Evolutionary conservation across 805 yeast species (phyloP).

Genomic region (Zygotorulaspora sp.): DNA sequence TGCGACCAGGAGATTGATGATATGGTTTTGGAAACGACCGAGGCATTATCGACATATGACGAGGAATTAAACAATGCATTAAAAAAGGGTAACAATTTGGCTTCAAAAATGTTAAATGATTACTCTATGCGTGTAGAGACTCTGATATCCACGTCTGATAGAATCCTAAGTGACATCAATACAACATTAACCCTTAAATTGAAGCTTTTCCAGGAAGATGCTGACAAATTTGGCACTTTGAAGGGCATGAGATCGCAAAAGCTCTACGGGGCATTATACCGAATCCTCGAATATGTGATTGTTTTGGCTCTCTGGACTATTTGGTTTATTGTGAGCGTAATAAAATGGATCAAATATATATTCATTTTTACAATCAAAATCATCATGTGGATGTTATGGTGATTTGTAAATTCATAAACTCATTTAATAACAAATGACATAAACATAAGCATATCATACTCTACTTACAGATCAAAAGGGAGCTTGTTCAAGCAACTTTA

Average conservation of each 20-base stretch:
- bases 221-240: conserved; percentile 28
- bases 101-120: conserved; percentile 29
- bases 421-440: background rate
- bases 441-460: no score
- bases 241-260: conserved; percentile 25
- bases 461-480: no score
- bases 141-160: conserved; percentile 56
- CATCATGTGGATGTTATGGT: conserved; percentile 29
- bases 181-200: conserved; percentile 64
- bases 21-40: conserved; percentile 17
- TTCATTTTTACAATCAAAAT: conserved; percentile 17
- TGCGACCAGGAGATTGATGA: conserved; percentile 17
- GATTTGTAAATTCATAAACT: background rate
- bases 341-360: conserved; percentile 18
- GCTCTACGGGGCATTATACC: conserved; percentile 22
- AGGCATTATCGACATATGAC: conserved; percentile 22
- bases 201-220: conserved; percentile 33
- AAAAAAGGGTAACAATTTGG: conserved; percentile 32
- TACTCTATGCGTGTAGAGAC: conserved; percentile 56
- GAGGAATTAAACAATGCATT: conserved; percentile 28
- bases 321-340: conserved; percentile 29
- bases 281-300: conserved; percentile 29
- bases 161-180: conserved; percentile 68
- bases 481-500: no score
- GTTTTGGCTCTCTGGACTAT: conserved; percentile 28